phyloP scores from a whole-genome alignment of 1,284 basidiomycete species.

The Ustilago xerochloae region DNA sequence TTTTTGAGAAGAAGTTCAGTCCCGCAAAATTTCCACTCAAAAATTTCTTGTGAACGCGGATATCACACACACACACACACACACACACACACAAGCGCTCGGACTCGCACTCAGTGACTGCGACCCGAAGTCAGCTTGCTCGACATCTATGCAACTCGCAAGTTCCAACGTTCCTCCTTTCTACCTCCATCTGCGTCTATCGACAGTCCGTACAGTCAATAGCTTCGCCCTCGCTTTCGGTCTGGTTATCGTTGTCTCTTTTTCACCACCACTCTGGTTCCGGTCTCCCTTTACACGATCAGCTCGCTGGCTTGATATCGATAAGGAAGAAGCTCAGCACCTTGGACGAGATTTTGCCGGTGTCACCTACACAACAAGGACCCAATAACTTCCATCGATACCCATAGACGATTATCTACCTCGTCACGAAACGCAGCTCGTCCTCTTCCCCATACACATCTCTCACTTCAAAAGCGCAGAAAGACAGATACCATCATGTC shows the following conservation, averaged over 20 bases:
- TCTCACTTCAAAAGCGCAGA: conserved; percentile 5
- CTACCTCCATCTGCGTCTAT: conserved; percentile 19
- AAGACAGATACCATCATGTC: conserved; percentile 28
- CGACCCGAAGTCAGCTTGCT: neutral
- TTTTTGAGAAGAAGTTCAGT: conserved; percentile 9
- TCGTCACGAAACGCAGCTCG: neutral
- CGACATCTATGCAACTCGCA: too few relatives aligned
- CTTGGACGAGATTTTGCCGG: neutral
- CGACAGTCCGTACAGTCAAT: conserved; percentile 12
- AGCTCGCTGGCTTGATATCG: conserved; percentile 13
- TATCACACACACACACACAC: neutral
- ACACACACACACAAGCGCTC: neutral
- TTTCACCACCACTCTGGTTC: conserved; percentile 32
- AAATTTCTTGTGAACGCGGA: conserved; percentile 2
- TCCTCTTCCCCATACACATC: neutral
- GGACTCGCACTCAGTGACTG: neutral
- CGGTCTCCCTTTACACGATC: conserved; percentile 8
- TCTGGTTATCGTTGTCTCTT: conserved; percentile 3
- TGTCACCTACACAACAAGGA: too few relatives aligned
- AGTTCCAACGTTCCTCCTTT: conserved; percentile 1
- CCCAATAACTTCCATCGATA: conserved; percentile 19
- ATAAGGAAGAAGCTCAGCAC: conserved; percentile 1
- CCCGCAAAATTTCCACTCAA: conserved; percentile 14
- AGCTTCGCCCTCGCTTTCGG: conserved; percentile 1
- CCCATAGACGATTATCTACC: conserved; percentile 1